Evolutionary conservation across 1,284 basidiomycete species (phyloP).

Genomic region (Gastroboletus turbinatus): DNA sequence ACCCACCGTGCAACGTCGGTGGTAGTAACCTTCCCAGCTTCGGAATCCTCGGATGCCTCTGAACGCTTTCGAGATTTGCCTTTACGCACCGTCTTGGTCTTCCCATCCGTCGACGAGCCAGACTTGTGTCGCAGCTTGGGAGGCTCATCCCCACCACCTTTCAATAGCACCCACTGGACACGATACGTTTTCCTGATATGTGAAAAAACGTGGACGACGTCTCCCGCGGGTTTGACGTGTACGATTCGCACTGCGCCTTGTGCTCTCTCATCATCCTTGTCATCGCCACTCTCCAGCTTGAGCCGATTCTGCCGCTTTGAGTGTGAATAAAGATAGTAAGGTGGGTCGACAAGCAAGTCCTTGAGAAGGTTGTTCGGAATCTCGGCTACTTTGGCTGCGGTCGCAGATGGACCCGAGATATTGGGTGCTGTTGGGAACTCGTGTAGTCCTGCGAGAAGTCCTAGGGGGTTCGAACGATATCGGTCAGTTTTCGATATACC

Average conservation of each 20-base stretch:
- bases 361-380: constrained; percentile 44
- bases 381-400: constrained; percentile 36
- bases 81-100: constrained; percentile 3
- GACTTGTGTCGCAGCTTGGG: constrained; percentile 32
- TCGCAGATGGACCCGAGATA: constrained; percentile 40
- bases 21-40: constrained; percentile 10
- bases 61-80: constrained; percentile 16
- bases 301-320: constrained; percentile 6
- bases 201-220: constrained; percentile 84
- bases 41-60: constrained; percentile 5
- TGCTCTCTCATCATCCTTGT: background rate
- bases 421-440: constrained; percentile 73
- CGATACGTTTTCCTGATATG: constrained; percentile 92
- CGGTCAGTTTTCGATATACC: constrained; percentile 4
- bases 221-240: constrained; percentile 53
- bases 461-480: constrained; percentile 42
- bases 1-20: constrained; percentile 47
- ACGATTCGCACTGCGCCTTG: constrained; percentile 37
- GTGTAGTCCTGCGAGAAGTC: constrained; percentile 84
- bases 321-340: constrained; percentile 10
- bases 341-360: constrained; percentile 37
- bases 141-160: constrained; percentile 45
- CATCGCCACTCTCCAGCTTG: background rate
- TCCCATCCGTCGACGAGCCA: background rate
- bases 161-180: constrained; percentile 67